These are phyloP conservation scores for Geotrichum bryndzae DNA, from an alignment of 1,139 yeast species.

Conservation along the genomic window DNA sequence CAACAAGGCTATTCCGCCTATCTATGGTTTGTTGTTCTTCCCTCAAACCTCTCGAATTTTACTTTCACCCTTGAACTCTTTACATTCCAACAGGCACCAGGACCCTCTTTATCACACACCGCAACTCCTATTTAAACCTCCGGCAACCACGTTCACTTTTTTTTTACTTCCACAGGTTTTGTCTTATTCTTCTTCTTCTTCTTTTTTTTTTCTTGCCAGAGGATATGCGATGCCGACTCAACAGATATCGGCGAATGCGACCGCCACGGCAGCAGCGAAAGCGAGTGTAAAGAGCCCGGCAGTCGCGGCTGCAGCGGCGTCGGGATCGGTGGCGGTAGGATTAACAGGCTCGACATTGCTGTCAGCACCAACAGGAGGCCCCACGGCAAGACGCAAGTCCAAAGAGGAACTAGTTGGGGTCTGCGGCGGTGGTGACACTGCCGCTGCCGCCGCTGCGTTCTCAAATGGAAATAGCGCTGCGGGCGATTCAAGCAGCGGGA, in stretches of 20 bases:
- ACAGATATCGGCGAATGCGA: background rate
- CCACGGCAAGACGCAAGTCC: background rate
- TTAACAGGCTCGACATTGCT: background rate
- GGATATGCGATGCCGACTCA: constrained; percentile 5
- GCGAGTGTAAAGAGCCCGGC: background rate
- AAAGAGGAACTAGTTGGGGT: background rate
- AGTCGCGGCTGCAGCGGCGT: background rate
- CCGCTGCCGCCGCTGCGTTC: constrained; percentile 9
- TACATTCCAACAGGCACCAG: background rate
- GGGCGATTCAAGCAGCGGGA: background rate
- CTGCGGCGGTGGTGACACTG: background rate
- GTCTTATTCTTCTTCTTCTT: background rate
- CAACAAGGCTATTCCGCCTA: too few relatives aligned
- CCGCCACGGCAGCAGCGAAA: constrained; percentile 8
- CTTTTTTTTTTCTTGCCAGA: background rate
- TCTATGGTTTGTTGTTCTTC: background rate
- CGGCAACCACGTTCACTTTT: background rate
- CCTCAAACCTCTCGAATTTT: background rate
- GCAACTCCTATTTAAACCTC: background rate
- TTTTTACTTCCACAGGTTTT: background rate
- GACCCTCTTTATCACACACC: background rate
- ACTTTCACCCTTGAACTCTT: background rate
- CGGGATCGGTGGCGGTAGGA: background rate
- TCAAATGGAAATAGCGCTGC: background rate
- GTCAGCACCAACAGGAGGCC: background rate